These are phyloP conservation scores for Populus alba DNA, from an alignment of 345 rosid species.

Conservation along the genomic window DNA sequence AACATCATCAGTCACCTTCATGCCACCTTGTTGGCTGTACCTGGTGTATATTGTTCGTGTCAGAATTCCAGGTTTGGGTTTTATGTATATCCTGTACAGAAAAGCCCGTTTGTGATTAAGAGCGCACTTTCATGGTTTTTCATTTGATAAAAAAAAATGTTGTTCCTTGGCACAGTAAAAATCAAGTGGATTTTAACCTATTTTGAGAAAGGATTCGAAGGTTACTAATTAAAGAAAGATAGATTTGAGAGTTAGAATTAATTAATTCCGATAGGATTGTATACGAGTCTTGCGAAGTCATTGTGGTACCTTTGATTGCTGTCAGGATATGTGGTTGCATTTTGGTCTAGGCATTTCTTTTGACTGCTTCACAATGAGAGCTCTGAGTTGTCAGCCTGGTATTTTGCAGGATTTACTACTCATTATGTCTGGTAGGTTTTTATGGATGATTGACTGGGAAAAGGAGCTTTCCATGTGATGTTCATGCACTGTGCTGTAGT, in stretches of 20 bases:
- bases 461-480: background rate
- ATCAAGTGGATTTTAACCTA: background rate
- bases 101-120: background rate
- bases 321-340: background rate
- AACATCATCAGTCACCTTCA: conserved; percentile 1
- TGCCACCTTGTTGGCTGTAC: conserved; percentile 12
- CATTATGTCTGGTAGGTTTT: background rate
- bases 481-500: background rate
- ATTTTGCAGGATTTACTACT: background rate
- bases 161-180: background rate
- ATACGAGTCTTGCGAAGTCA: background rate
- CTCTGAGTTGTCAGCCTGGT: background rate
- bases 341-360: background rate
- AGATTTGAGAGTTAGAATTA: background rate
- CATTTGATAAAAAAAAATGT: background rate
- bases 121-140: background rate
- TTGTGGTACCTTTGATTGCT: background rate
- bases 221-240: background rate
- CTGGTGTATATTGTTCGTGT: conserved; percentile 20
- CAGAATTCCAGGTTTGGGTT: conserved; percentile 27
- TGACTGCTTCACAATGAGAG: too few relatives aligned
- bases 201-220: background rate
- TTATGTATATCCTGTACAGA: conserved; percentile 39
- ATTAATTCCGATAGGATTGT: background rate
- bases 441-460: background rate